phyloP scores from a whole-genome alignment of 306 rosid species.

The Cicer yamashitae region DNA sequence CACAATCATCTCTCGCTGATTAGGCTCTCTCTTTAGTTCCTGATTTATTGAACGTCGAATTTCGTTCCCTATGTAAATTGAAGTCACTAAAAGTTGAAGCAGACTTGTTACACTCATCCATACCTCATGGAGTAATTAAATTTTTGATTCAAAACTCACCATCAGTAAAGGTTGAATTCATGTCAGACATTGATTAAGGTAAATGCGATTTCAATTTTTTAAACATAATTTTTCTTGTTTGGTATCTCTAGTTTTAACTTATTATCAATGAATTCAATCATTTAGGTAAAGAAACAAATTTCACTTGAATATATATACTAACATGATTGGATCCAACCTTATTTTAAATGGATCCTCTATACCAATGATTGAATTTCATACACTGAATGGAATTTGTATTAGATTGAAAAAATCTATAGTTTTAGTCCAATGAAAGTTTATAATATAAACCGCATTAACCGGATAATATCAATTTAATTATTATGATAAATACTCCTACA shows the following conservation, averaged over 20 bases:
- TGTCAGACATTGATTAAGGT: neutral
- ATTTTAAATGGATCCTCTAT: neutral
- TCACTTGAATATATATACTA: neutral
- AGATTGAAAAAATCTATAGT: too few relatives aligned
- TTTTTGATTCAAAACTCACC: constrained; percentile 43
- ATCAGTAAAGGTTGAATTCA: neutral
- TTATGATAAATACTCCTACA: neutral
- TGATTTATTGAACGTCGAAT: neutral
- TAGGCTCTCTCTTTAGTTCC: neutral
- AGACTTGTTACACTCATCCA: too few relatives aligned
- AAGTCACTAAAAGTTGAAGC: neutral
- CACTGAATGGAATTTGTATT: too few relatives aligned
- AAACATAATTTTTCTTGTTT: neutral
- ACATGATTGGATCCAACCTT: too few relatives aligned
- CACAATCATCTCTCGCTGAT: neutral
- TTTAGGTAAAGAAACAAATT: neutral
- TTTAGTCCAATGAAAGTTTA: too few relatives aligned
- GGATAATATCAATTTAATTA: neutral
- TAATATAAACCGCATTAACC: too few relatives aligned
- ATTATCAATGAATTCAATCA: neutral
- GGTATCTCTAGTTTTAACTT: neutral
- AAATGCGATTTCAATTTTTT: neutral
- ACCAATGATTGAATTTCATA: too few relatives aligned
- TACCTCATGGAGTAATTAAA: neutral
- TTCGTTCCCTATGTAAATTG: neutral